Percentiles rank a stretch among this genome's conserved stretches.
phyloP scores from a whole-genome alignment of 2,329 filamentous ascomycete species.

The Thermothelomyces thermophilus region DNA sequence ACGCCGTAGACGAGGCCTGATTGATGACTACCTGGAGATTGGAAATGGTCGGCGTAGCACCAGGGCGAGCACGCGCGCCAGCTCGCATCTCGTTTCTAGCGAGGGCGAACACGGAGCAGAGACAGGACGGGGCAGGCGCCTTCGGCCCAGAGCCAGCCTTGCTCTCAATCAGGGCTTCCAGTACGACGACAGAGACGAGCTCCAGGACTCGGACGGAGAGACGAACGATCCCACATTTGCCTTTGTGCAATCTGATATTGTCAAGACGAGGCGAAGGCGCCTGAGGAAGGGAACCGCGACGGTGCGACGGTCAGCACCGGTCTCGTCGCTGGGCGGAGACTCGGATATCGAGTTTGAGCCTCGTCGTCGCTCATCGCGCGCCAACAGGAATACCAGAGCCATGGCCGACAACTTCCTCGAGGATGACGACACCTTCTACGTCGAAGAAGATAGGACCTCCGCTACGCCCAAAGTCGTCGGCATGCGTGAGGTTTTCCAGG shows the following conservation, averaged over 20 bases:
- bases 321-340: constrained; percentile 10
- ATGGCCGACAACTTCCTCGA: constrained; percentile 49
- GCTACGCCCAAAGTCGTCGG: constrained; percentile 51
- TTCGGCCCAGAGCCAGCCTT: constrained; percentile 13
- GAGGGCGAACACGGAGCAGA: constrained; percentile 10
- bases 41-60: constrained; percentile 12
- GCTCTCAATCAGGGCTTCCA: not conserved
- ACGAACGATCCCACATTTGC: constrained; percentile 23
- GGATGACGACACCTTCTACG: constrained; percentile 52
- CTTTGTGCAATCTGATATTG: constrained; percentile 26
- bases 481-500: constrained; percentile 68
- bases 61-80: constrained; percentile 15
- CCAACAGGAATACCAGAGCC: constrained; percentile 37
- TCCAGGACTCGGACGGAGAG: constrained; percentile 25
- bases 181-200: constrained; percentile 27
- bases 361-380: constrained; percentile 43
- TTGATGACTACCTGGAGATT: constrained; percentile 4
- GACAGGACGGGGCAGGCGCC: not conserved
- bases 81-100: constrained; percentile 15
- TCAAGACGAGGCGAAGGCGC: constrained; percentile 17
- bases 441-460: constrained; percentile 37
- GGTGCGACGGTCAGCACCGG: not conserved
- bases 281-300: constrained; percentile 10
- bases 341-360: constrained; percentile 46
- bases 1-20: constrained; percentile 4